phyloP scores from a whole-genome alignment of 352 stramenopile species.

The Thalassiosira livingstoniorum region DNA sequence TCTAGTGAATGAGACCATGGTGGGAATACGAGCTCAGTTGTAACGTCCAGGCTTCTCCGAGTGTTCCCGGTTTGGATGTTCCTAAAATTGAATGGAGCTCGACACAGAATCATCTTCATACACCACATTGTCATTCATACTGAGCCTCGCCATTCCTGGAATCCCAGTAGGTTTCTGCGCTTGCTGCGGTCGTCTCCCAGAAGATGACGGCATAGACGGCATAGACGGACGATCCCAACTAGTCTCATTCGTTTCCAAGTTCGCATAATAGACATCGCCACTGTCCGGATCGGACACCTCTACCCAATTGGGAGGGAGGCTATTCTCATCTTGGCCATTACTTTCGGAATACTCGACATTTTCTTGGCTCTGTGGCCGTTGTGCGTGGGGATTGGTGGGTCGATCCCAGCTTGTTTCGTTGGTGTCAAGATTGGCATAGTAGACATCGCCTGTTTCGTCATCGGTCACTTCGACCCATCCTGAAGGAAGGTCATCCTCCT shows the following conservation, averaged over 20 bases:
- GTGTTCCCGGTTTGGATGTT: too few species aligned
- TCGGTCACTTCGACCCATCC: background rate
- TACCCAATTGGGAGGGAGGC: conserved; percentile 13
- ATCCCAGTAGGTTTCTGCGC: too few species aligned
- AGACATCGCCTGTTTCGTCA: background rate
- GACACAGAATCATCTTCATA: background rate
- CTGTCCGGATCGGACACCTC: conserved; percentile 6
- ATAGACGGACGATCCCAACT: conserved; percentile 89
- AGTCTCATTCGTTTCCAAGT: conserved; percentile 83
- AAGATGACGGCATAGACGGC: too few species aligned
- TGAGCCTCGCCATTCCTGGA: background rate
- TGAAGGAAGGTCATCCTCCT: conserved; percentile 3
- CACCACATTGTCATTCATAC: background rate
- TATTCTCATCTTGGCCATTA: conserved; percentile 6
- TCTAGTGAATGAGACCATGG: too few species aligned
- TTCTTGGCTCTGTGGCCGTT: too few species aligned
- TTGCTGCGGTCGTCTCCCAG: too few species aligned
- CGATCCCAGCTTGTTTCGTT: conserved; percentile 8
- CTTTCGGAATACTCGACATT: conserved; percentile 9
- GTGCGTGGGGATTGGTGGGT: background rate
- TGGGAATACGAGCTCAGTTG: too few species aligned
- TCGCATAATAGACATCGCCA: conserved; percentile 87
- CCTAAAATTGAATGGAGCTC: background rate
- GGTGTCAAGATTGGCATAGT: conserved; percentile 5
- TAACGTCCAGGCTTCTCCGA: too few species aligned